Percentiles rank a stretch among this genome's conserved stretches.
phyloP scores from a whole-genome alignment of 2,329 filamentous ascomycete genomes.

The Fusarium metavorans region DNA sequence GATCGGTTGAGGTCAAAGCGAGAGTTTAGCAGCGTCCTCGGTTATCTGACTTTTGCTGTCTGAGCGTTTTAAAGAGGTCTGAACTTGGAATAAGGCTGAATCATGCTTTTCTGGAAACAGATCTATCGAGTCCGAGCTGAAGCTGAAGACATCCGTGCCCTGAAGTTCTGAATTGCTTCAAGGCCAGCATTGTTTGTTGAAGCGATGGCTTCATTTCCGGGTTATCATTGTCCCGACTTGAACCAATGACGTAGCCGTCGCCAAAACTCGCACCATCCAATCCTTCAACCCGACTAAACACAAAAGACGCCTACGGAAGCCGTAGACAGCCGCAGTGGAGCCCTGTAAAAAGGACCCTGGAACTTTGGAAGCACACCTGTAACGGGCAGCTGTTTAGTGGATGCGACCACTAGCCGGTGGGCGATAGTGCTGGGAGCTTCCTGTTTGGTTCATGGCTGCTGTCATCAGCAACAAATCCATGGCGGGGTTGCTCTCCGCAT shows the following conservation, averaged over 20 bases:
- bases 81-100: not conserved
- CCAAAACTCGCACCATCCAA: not conserved
- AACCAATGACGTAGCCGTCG: not conserved
- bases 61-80: not conserved
- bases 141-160: not conserved
- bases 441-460: conserved; percentile 33
- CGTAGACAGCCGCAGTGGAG: conserved; percentile 33
- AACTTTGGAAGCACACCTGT: conserved; percentile 19
- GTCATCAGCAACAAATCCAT: conserved; percentile 34
- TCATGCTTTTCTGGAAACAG: not conserved
- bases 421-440: conserved; percentile 33
- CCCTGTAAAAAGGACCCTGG: conserved; percentile 14
- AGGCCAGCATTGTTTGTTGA: not conserved
- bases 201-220: not conserved
- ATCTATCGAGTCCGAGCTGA: not conserved
- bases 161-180: not conserved
- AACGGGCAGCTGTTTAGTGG: conserved; percentile 30
- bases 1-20: not conserved
- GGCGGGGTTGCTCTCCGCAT: conserved; percentile 33
- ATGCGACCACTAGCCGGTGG: conserved; percentile 23
- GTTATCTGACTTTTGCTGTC: not conserved
- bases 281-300: not conserved
- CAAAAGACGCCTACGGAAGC: conserved; percentile 33
- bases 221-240: not conserved
- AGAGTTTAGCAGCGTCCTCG: not conserved